phyloP scores from a whole-genome alignment of 495 filamentous ascomycete genomes.

The Aspergillus nidulans region DNA sequence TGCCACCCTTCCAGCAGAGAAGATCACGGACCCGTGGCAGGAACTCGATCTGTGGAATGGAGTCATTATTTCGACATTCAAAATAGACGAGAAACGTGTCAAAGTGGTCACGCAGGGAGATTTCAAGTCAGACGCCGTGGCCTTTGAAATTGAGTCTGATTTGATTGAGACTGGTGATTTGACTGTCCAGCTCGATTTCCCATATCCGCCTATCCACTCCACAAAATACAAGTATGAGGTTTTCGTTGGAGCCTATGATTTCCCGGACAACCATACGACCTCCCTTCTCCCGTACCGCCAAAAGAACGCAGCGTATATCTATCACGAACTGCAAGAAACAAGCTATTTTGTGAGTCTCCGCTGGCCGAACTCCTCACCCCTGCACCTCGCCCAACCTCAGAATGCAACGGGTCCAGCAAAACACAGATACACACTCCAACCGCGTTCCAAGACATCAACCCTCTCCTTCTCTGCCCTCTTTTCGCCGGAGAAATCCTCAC shows the following conservation, averaged over 20 bases:
- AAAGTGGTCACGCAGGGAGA: conserved; percentile 16
- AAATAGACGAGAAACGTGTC: conserved; percentile 4
- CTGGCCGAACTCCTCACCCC: conserved; percentile 3
- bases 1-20: not conserved
- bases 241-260: conserved; percentile 13
- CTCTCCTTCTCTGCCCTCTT: conserved; percentile 11
- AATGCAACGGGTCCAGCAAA: not conserved
- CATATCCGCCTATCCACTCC: conserved; percentile 14
- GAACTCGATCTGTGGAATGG: conserved; percentile 17
- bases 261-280: conserved; percentile 12
- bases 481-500: not conserved
- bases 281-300: not conserved
- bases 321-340: conserved; percentile 13
- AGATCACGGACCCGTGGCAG: conserved; percentile 6
- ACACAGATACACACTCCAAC: conserved; percentile 6
- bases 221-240: conserved; percentile 18
- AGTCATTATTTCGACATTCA: conserved; percentile 13
- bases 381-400: not conserved
- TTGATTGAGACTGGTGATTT: conserved; percentile 9
- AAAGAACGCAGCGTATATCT: conserved; percentile 7
- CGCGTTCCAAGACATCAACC: not conserved
- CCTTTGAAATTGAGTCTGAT: conserved; percentile 4
- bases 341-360: conserved; percentile 12
- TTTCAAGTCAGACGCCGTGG: conserved; percentile 13
- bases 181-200: conserved; percentile 13